Conservation (phyloP, 2,329 filamentous ascomycete species). For the Harringtonia lauricola region DNA sequence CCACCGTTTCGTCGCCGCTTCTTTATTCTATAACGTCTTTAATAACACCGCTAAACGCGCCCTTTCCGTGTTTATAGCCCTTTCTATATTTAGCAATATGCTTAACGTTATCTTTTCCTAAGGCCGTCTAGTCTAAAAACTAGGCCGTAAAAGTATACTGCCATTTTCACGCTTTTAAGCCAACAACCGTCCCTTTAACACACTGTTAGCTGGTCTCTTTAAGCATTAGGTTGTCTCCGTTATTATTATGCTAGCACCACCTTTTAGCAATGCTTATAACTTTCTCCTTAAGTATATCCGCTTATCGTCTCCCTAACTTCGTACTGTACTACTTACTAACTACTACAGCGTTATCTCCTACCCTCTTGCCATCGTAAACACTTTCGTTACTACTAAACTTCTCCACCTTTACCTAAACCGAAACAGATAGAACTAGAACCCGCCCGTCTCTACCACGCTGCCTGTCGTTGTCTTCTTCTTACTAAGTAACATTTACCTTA, state of each 20-base stretch:
- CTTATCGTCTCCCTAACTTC: neutral
- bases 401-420: constrained; percentile 41
- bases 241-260: constrained; percentile 55
- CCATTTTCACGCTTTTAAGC: constrained; percentile 53
- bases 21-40: constrained; percentile 45
- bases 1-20: constrained; percentile 40
- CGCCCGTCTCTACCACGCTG: constrained; percentile 41
- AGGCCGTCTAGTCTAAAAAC: constrained; percentile 53
- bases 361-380: constrained; percentile 47
- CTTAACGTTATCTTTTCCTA: constrained; percentile 59
- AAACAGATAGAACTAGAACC: constrained; percentile 36
- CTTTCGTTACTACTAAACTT: constrained; percentile 41
- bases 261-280: constrained; percentile 56
- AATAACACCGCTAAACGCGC: constrained; percentile 42
- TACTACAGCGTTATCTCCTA: constrained; percentile 47
- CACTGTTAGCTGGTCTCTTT: constrained; percentile 48
- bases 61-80: constrained; percentile 53
- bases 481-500: constrained; percentile 48
- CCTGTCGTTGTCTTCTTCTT: constrained; percentile 48
- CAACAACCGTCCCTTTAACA: constrained; percentile 52
- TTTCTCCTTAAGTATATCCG: constrained; percentile 43
- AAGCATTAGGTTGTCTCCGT: constrained; percentile 54
- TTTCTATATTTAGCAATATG: constrained; percentile 58
- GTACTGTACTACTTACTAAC: neutral
- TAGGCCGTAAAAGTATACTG: constrained; percentile 55